These are phyloP conservation scores for Ascocoryne sarcoides DNA, from an alignment of 2,329 filamentous ascomycete genomes.

Conservation along the genomic window DNA sequence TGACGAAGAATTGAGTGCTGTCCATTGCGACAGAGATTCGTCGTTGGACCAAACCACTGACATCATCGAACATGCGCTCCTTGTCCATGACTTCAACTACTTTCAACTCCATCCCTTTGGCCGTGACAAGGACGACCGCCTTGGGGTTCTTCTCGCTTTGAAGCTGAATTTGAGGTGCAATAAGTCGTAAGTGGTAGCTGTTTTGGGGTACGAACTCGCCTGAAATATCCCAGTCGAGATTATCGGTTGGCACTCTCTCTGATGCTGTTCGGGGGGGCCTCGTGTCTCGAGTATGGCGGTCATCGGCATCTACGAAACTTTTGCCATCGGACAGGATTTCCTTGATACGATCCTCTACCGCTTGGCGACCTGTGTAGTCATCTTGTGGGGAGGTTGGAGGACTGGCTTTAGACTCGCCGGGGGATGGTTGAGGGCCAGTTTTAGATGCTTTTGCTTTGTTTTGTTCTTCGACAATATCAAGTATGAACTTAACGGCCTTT, in stretches of 20 bases:
- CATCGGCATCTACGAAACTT: conserved; percentile 69
- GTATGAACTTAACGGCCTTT: conserved; percentile 91
- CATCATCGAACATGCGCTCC: conserved; percentile 79
- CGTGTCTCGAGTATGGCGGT: conserved; percentile 30
- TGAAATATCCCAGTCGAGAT: conserved; percentile 68
- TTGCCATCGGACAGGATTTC: conserved; percentile 78
- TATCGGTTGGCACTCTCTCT: conserved; percentile 40
- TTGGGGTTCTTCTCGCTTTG: conserved; percentile 98
- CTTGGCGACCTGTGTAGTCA: conserved; percentile 36
- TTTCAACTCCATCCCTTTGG: conserved; percentile 97
- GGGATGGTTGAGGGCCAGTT: conserved; percentile 27
- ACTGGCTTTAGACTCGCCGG: conserved; percentile 20
- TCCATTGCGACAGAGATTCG: conserved; percentile 95
- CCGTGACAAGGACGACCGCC: conserved; percentile 90
- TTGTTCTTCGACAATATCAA: conserved; percentile 95
- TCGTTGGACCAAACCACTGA: conserved; percentile 90
- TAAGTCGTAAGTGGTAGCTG: conserved; percentile 88
- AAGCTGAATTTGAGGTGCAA: conserved; percentile 94
- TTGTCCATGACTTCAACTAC: conserved; percentile 98
- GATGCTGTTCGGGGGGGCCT: no score
- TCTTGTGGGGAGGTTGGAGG: conserved; percentile 12
- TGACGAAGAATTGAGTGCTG: conserved; percentile 96
- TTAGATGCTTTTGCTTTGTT: conserved; percentile 43
- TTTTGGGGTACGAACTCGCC: conserved; percentile 86
- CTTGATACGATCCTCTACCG: conserved; percentile 77